Conservation (phyloP, 2,329 filamentous ascomycete genomes). For the Penicillium carneum region DNA sequence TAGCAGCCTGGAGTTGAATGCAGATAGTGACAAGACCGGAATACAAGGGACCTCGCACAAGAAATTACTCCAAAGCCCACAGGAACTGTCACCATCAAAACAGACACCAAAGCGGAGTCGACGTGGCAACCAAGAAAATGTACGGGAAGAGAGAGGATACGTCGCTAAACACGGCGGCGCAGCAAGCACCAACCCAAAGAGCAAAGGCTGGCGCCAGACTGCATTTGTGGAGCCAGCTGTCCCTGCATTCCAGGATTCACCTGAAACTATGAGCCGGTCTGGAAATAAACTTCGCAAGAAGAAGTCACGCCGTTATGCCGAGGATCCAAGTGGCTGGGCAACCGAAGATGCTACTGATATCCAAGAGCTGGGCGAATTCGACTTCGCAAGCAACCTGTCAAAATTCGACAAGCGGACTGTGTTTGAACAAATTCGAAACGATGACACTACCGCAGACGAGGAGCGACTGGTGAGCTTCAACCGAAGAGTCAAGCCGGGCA, state of each 20-base stretch:
- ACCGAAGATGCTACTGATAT: constrained; percentile 96
- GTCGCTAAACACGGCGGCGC: constrained; percentile 46
- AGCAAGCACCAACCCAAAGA: constrained; percentile 53
- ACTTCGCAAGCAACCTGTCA: constrained; percentile 85
- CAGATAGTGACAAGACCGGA: constrained; percentile 32
- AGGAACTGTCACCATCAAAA: constrained; percentile 35
- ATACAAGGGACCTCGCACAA: constrained; percentile 22
- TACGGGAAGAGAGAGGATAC: constrained; percentile 54
- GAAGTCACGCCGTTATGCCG: constrained; percentile 56
- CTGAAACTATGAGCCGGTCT: constrained; percentile 34
- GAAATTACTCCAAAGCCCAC: constrained; percentile 30
- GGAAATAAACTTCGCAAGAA: constrained; percentile 56
- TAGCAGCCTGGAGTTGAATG: constrained; percentile 49
- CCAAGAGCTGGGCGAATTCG: constrained; percentile 91
- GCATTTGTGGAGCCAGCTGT: constrained; percentile 63
- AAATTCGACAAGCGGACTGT: constrained; percentile 94
- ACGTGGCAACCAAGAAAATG: constrained; percentile 55
- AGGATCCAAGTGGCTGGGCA: constrained; percentile 82
- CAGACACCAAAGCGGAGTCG: constrained; percentile 51
- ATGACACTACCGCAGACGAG: constrained; percentile 87
- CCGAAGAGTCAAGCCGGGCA: constrained; percentile 69
- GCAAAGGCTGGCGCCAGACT: constrained; percentile 72
- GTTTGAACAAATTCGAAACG: constrained; percentile 88
- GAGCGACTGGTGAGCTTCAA: constrained; percentile 92
- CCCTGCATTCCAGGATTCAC: constrained; percentile 56